Base-by-base conservation (phyloP, 2,329 filamentous ascomycete species). In the Ascochyta pisi region DNA sequence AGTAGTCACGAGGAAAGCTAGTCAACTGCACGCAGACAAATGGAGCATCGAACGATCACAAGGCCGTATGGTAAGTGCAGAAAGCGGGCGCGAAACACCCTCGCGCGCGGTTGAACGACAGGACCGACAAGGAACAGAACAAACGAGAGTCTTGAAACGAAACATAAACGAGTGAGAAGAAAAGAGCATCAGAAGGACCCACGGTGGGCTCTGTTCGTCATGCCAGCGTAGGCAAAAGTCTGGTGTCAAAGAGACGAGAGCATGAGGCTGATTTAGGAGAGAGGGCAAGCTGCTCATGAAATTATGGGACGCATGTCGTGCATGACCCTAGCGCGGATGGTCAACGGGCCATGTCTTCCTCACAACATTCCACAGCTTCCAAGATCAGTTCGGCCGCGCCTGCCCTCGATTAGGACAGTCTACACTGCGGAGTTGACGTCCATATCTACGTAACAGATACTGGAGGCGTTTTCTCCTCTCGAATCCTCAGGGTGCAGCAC, bases 11-110 rank as follows among this genome's bases (percentile, higher is more conserved):
- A 55, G 54, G 64, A 65, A 58, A 59, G 47, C 58, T 60, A 57
- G 64, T 50, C 50, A 58, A 62, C 70, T 70, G 71, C 69, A 73
- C 62, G 56, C 66, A 71, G 67, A 72, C 70, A 60, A 69, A 73
- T 68, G 46, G 67, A 74, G 70, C 63, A 73, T 71, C 41, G 61
- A 57, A 59, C 63, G 66, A 73, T 68, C 50, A 69, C 65, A 67
- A 65, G 69, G 69, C 68, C 63, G 66, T 67, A 63, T 66, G 63
- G 62, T 64, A 61, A 65, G 64, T 67, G 67, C 63, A 67, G 63
- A 56, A 56, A 49, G 65, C 60, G 64, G 64, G 69, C 68, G 68
- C 70, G 69, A 68, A 66, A 61, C 55, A 61, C 62, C 44, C 60
- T 63, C 62, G 63, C 61, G 65, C 62, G 66, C 62, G 65, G 63